Percentiles rank a stretch among this genome's conserved stretches.
These are phyloP conservation scores for Skeletonema menzelii DNA, from an alignment of 108 stramenopile genomes.

Conservation along the genomic window DNA sequence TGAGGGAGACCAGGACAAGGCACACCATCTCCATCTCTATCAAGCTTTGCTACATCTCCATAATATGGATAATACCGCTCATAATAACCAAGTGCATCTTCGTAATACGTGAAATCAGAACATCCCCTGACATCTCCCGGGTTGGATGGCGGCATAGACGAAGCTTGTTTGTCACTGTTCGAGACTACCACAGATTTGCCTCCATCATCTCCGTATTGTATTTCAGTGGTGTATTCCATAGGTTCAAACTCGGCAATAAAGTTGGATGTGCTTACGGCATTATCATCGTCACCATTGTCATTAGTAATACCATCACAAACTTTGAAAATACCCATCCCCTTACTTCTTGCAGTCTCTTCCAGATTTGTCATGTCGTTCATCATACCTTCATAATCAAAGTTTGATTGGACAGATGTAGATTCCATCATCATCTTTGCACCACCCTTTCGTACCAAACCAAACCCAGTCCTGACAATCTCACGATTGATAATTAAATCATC, in stretches of 20 bases:
- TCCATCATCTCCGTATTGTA: slow-evolving; percentile 47
- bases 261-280: not conserved
- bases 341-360: slow-evolving; percentile 35
- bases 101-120: slow-evolving; percentile 64
- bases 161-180: not conserved
- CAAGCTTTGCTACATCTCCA: slow-evolving; percentile 66
- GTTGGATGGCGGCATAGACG: slow-evolving; percentile 31
- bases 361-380: slow-evolving; percentile 13
- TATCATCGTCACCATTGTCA: not conserved
- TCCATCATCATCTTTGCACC: not conserved
- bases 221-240: slow-evolving; percentile 40
- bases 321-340: slow-evolving; percentile 45
- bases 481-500: slow-evolving; percentile 41
- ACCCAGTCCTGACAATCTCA: slow-evolving; percentile 51
- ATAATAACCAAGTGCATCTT: slow-evolving; percentile 62
- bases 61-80: slow-evolving; percentile 56
- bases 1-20: slow-evolving; percentile 75
- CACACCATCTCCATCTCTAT: slow-evolving; percentile 69
- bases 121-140: slow-evolving; percentile 58
- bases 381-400: slow-evolving; percentile 12
- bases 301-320: slow-evolving; percentile 15
- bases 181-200: slow-evolving; percentile 30
- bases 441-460: slow-evolving; percentile 26
- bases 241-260: slow-evolving; percentile 63
- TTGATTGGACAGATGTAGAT: not conserved